Evolutionary conservation across 495 filamentous ascomycete species (phyloP).

Genomic region (Thozetella sp.): DNA sequence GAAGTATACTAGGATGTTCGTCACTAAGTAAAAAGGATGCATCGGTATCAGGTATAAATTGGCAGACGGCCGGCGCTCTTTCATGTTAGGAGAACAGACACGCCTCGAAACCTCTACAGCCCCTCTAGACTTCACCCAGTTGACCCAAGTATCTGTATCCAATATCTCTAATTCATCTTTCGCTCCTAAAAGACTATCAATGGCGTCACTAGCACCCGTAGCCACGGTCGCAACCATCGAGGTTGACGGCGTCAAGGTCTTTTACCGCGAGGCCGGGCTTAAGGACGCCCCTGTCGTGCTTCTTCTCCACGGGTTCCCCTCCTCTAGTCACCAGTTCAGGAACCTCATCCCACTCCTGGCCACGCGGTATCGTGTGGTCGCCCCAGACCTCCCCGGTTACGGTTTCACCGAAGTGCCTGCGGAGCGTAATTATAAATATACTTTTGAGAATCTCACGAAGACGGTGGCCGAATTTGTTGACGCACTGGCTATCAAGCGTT

Average conservation of each 20-base stretch:
- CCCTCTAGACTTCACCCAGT: no score
- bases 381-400: conserved; percentile 65
- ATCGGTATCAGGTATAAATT: no score
- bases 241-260: conserved; percentile 49
- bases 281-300: conserved; percentile 48
- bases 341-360: conserved; percentile 62
- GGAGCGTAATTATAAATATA: conserved; percentile 47
- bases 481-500: conserved; percentile 43
- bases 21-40: no score
- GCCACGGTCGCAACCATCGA: conserved; percentile 15
- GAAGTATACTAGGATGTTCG: no score
- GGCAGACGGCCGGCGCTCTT: no score
- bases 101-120: no score
- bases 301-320: conserved; percentile 66
- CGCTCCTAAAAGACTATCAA: no score
- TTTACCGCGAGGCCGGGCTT: conserved; percentile 54
- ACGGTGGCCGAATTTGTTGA: conserved; percentile 52
- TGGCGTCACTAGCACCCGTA: conserved; percentile 9
- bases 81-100: no score
- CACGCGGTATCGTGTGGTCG: conserved; percentile 51
- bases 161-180: no score
- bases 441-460: conserved; percentile 48
- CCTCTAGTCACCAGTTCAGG: conserved; percentile 64
- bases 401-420: conserved; percentile 55
- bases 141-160: no score